Evolutionary conservation across 2,329 filamentous ascomycete genomes (phyloP).

Genomic region (Venturia carpophila): DNA sequence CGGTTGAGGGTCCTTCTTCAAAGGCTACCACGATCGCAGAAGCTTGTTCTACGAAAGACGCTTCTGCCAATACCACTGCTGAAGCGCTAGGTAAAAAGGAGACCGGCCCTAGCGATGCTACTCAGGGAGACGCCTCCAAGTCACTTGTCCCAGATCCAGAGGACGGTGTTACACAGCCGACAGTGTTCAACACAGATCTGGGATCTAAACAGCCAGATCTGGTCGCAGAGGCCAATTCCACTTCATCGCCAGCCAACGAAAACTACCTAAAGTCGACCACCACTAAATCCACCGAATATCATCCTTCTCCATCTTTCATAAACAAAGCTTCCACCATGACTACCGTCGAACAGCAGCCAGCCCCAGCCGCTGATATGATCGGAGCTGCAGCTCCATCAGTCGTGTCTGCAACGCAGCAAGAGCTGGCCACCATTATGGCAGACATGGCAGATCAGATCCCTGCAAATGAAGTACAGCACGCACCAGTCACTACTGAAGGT

Average conservation of each 20-base stretch:
- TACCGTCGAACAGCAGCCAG: neutral
- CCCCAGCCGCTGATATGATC: neutral
- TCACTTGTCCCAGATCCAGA: neutral
- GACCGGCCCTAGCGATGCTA: neutral
- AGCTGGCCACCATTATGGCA: neutral
- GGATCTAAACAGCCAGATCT: constrained; percentile 5
- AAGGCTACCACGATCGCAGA: neutral
- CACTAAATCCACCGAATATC: neutral
- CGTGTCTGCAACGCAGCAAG: neutral
- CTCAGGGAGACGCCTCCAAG: neutral
- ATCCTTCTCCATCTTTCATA: neutral
- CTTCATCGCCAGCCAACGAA: neutral
- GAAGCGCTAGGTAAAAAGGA: neutral
- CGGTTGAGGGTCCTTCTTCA: neutral
- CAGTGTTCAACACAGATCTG: constrained; percentile 1
- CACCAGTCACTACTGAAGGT: neutral
- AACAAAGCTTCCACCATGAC: neutral
- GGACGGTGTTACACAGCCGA: neutral
- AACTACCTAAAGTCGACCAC: neutral
- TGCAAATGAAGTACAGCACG: neutral
- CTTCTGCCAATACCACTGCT: neutral
- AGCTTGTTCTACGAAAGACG: neutral
- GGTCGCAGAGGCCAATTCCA: neutral
- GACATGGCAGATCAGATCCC: neutral
- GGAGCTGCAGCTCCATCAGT: neutral